These are phyloP conservation scores for Limnomonas spitsbergensis DNA, from an alignment of 139 green algal genomes.

Conservation along the genomic window DNA sequence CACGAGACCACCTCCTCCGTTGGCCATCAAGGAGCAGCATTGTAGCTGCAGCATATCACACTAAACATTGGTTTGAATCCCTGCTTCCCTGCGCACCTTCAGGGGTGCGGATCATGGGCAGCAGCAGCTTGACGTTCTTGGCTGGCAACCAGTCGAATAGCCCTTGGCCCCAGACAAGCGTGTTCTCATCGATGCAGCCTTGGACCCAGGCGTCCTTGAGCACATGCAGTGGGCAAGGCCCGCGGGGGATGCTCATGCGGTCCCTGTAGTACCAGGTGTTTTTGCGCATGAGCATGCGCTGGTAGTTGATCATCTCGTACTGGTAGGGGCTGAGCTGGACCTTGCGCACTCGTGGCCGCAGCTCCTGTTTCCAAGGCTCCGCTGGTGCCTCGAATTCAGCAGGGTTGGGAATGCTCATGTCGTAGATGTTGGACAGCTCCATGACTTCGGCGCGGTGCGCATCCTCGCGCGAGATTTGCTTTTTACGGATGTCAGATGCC, in stretches of 20 bases:
- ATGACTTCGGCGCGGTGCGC: conserved; percentile 24
- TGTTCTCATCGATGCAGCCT: conserved; percentile 89
- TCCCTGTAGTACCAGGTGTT: conserved; percentile 70
- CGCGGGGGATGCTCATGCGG: conserved; percentile 57
- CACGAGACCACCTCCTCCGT: no score
- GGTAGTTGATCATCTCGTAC: conserved; percentile 75
- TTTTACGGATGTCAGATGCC: conserved; percentile 15
- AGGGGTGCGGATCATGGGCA: conserved; percentile 80
- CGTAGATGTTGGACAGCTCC: conserved; percentile 49
- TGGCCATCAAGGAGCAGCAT: no score
- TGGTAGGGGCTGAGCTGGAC: conserved; percentile 54
- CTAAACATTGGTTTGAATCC: no score
- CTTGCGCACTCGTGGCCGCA: conserved; percentile 37
- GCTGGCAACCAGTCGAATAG: conserved; percentile 85
- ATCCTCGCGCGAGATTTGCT: conserved; percentile 26
- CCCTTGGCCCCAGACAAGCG: conserved; percentile 88
- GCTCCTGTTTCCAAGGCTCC: conserved; percentile 30
- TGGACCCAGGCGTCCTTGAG: conserved; percentile 79
- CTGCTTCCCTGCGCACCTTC: no score
- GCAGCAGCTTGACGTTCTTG: conserved; percentile 82
- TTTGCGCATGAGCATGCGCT: conserved; percentile 69
- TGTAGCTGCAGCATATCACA: no score
- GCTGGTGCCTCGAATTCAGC: conserved; percentile 29
- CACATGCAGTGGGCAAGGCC: conserved; percentile 80
- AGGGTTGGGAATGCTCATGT: conserved; percentile 43